Base-by-base conservation (phyloP, 805 yeast species). In the Zygoascus biomembranicola region DNA sequence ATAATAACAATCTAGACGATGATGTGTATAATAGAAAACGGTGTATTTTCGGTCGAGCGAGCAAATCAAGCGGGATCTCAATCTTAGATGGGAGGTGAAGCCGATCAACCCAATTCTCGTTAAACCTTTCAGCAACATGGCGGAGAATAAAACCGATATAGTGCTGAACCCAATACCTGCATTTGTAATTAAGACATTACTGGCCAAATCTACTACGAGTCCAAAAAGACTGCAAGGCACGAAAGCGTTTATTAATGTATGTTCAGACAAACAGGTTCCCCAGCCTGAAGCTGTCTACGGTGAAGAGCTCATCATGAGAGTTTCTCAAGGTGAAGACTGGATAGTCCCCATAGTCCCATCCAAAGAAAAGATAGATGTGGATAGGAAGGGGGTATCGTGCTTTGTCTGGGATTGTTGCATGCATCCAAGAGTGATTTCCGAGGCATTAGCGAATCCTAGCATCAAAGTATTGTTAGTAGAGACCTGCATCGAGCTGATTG, bases 401-500 rank as follows among this genome's bases (percentile, higher is more conserved):
- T 69, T 77, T 44, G 90, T 87, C 1, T 80, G 80, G 61, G 97
- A 90, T 66, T 90, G 97, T 67, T 82, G 90, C 48, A 77, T 89
- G 54, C 82, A 87, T 63, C 74, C 79, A 8, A 69, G 69, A 37
- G 80, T 90, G 49, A 75, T 83, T 70, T 69, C 72, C 44, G 83
- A 90, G 84, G 76, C 83, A 32, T 73, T 77, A 44, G 60, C 75
- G 43, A 84, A 83, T 57, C 59, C 69, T 1, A 85, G 85, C 50
- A 73, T 89, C 52, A 73, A 81, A 55, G 74, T 80, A 47, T 83
- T 89, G 13, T 65, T 87, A 49, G 77, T 85, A 6, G 96, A 88
- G 64, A 88, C 96, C 85, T 84, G 95, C 61, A 66, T 89, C 43
- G 95, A 88, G 63, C 78, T 90, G 10, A 80, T 87, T 2, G 96